These are phyloP conservation scores for Amylostereum areolatum DNA, from an alignment of 1,284 basidiomycete genomes.

Conservation along the genomic window DNA sequence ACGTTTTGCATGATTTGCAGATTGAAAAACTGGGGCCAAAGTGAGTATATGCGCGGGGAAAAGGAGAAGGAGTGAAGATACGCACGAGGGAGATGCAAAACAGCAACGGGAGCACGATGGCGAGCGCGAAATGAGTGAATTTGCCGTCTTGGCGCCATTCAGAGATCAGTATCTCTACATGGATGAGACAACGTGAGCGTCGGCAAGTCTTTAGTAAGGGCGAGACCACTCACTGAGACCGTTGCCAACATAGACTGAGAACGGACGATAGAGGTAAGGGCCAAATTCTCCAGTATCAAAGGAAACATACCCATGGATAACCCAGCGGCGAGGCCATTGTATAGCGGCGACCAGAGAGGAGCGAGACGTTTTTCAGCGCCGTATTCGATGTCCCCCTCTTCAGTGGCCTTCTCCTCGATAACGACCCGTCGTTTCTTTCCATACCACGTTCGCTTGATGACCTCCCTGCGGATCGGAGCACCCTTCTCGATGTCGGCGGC, in stretches of 20 bases:
- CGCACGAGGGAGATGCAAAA: conserved; percentile 36
- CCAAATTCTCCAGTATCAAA: background rate
- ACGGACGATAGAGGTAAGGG: background rate
- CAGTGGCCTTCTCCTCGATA: conserved; percentile 23
- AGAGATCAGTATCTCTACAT: conserved; percentile 29
- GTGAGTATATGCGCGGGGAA: conserved; percentile 9
- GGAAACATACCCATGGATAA: conserved; percentile 26
- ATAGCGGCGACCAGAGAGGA: conserved; percentile 37
- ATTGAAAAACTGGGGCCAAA: conserved; percentile 24
- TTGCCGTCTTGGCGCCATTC: conserved; percentile 41
- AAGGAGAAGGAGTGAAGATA: background rate
- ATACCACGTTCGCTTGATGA: conserved; percentile 26
- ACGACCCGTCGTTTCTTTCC: conserved; percentile 26
- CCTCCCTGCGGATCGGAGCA: conserved; percentile 16
- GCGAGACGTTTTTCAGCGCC: conserved; percentile 28
- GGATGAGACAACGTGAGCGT: background rate
- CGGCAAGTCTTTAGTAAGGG: too few species aligned
- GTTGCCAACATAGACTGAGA: conserved; percentile 32
- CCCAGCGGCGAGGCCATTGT: conserved; percentile 39
- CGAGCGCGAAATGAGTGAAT: conserved; percentile 37
- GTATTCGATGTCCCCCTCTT: conserved; percentile 20
- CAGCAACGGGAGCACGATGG: conserved; percentile 33
- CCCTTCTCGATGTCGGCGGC: conserved; percentile 30
- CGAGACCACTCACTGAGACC: conserved; percentile 22
- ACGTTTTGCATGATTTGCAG: conserved; percentile 33